These are phyloP conservation scores for Yamadazyma siamensis DNA, from an alignment of 1,139 yeast species.

Conservation along the genomic window DNA sequence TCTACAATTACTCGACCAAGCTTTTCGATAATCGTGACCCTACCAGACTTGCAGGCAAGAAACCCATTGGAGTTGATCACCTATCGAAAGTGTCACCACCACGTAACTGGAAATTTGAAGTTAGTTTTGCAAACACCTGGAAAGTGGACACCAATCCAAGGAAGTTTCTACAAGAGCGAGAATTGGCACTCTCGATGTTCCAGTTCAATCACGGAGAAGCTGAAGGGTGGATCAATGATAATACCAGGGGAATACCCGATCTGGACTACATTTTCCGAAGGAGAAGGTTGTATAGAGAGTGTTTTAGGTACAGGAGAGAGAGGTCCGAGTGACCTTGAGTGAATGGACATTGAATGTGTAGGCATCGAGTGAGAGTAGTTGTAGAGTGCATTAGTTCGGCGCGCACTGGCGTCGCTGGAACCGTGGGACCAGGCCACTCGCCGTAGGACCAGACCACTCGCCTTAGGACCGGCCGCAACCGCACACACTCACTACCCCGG, in stretches of 20 bases:
- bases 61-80: constrained; percentile 62
- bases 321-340: no score
- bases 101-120: constrained; percentile 68
- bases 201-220: constrained; percentile 35
- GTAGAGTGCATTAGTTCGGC: no score
- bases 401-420: no score
- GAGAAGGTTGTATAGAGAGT: constrained; percentile 50
- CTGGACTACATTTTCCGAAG: constrained; percentile 47
- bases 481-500: no score
- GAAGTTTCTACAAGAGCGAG: constrained; percentile 52
- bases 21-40: constrained; percentile 53
- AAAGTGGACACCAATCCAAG: constrained; percentile 51
- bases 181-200: constrained; percentile 21
- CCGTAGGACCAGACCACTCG: no score
- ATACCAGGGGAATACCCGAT: constrained; percentile 18
- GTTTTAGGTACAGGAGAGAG: constrained; percentile 46
- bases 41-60: constrained; percentile 51
- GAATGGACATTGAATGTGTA: no score
- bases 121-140: constrained; percentile 61
- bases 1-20: constrained; percentile 29
- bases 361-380: no score
- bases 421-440: no score
- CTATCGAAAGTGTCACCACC: constrained; percentile 66
- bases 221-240: constrained; percentile 45
- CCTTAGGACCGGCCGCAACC: no score